Base-by-base conservation (phyloP, 192 early-diverging fungal species). In the Rhizoclosmatium sp. region DNA sequence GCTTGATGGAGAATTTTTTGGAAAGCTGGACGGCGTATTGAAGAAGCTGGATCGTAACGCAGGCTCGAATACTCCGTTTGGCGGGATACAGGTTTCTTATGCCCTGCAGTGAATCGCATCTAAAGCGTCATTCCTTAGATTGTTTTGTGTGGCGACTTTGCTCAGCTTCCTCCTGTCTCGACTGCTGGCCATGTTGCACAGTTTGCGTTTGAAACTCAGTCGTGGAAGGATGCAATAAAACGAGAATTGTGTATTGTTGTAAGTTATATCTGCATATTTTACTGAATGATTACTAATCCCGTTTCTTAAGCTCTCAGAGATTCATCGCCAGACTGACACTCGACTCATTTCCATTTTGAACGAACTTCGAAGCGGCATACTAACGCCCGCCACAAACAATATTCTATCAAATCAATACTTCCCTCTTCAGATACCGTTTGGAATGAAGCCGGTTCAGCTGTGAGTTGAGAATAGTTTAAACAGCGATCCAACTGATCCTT, bases 311-410 rank as follows among this genome's bases (percentile, higher is more conserved):
- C 47, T 69, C 3, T 9, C 49, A 14, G 14, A 51, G 49, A 51
- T 51, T 9, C 14, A 51, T 51, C 49, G 49, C 49, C 49, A 51
- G 14, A 9, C 49, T 14, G 49, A 51, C 4, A 51, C 49, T 51
- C 5, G 14, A 9, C 14, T 51, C 14, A 51, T 51, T 51, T 4
- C 4, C 49, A 14, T 14, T 51, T 69, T 71, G 96, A 68, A 91
- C 84, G 4, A 88, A 92, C 51, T 92, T 97, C 42, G 97, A 94
- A 73, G 82, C 95, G 45, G 95, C 97, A 71, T 92, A 90, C n/a
- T n/a, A n/a, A n/a, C n/a, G n/a, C n/a, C n/a, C n/a, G n/a, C n/a
- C n/a, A n/a, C n/a, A n/a, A n/a, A n/a, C n/a, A n/a, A n/a, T n/a
- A n/a, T n/a, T n/a, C n/a, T n/a, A n/a, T n/a, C n/a, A n/a, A n/a